phyloP scores from a whole-genome alignment of 805 yeast genomes.

The Zygotorulaspora danielsina region DNA sequence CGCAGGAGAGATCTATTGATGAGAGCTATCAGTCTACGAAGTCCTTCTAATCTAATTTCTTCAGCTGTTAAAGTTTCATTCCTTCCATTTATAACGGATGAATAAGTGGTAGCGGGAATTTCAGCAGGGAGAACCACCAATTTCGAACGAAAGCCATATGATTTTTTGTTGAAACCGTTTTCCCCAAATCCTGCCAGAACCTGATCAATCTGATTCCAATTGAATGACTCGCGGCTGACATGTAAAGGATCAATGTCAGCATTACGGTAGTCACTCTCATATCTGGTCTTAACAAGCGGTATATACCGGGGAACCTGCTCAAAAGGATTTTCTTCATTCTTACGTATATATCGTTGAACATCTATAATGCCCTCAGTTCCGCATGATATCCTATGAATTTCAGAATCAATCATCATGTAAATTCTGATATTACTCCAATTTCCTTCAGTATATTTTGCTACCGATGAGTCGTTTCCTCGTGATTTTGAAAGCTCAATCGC shows the following conservation, averaged over 20 bases:
- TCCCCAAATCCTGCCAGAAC: conserved; percentile 89
- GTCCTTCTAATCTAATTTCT: conserved; percentile 89
- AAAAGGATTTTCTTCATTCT: conserved; percentile 33
- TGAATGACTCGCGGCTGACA: conserved; percentile 50
- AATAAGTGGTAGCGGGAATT: conserved; percentile 49
- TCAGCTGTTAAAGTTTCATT: conserved; percentile 71
- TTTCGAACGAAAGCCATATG: conserved; percentile 61
- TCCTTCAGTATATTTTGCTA: conserved; percentile 47
- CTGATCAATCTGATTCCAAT: conserved; percentile 93
- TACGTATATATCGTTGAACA: conserved; percentile 66
- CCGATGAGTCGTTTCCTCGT: conserved; percentile 49
- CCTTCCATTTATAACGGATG: conserved; percentile 40
- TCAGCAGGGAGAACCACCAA: conserved; percentile 81
- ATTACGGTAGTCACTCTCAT: conserved; percentile 60
- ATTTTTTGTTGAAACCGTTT: conserved; percentile 48
- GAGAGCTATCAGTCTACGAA: conserved; percentile 59
- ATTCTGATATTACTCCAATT: conserved; percentile 56
- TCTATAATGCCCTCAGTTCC: conserved; percentile 68
- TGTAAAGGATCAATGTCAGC: conserved; percentile 55
- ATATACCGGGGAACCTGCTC: conserved; percentile 39
- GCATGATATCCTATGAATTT: conserved; percentile 77
- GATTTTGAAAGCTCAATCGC: conserved; percentile 48
- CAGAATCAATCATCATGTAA: conserved; percentile 73
- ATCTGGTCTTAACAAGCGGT: conserved; percentile 69
- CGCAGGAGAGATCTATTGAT: conserved; percentile 56